Evolutionary conservation across 78 protist genomes (phyloP).

Genomic region (Dictyostelium intermedium): DNA sequence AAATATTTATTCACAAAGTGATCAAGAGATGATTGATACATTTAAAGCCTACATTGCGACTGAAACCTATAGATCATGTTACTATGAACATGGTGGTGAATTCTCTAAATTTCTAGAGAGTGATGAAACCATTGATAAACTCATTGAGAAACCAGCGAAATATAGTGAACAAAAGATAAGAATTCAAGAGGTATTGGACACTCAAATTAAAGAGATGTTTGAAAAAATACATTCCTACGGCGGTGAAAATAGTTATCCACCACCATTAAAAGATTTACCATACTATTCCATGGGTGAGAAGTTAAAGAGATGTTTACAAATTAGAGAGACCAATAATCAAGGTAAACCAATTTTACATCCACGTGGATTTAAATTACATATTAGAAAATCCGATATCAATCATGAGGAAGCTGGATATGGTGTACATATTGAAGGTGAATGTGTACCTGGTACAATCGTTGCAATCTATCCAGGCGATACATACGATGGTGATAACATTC

Average conservation of each 20-base stretch:
- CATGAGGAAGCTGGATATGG: slow-evolving; percentile 75
- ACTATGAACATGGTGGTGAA: background rate
- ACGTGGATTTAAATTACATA: slow-evolving; percentile 22
- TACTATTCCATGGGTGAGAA: slow-evolving; percentile 28
- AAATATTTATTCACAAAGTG: slow-evolving; percentile 14
- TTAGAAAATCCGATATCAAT: slow-evolving; percentile 2
- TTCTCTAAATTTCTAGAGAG: background rate
- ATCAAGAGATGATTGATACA: slow-evolving; percentile 59
- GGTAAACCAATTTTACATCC: slow-evolving; percentile 52
- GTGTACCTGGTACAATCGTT: slow-evolving; percentile 60
- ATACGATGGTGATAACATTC: slow-evolving; percentile 8
- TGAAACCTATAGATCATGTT: background rate
- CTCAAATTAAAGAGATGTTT: slow-evolving; percentile 4
- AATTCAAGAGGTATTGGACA: background rate
- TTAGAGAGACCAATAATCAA: background rate
- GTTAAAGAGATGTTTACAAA: slow-evolving; percentile 26
- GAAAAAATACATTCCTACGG: slow-evolving; percentile 16
- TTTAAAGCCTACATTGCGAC: slow-evolving; percentile 29
- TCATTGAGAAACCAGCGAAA: background rate
- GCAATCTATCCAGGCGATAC: slow-evolving; percentile 69
- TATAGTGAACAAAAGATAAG: background rate
- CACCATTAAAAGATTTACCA: slow-evolving; percentile 44
- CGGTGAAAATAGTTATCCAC: slow-evolving; percentile 43
- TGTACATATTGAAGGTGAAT: slow-evolving; percentile 27
- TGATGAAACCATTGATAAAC: background rate